Evolutionary conservation across 1,139 yeast genomes (phyloP).

Genomic region (Suhomyces chickasaworum): DNA sequence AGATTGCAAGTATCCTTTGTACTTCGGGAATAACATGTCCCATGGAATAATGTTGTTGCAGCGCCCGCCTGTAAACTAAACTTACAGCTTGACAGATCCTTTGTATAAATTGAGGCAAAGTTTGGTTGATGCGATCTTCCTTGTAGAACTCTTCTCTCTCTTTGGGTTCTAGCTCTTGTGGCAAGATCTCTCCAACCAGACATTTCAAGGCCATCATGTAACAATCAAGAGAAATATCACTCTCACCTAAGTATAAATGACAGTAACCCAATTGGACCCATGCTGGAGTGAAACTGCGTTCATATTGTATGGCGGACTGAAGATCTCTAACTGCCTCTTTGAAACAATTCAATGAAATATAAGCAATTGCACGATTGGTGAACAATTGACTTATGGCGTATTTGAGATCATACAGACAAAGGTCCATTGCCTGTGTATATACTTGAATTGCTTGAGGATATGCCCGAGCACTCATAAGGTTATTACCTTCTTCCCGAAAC

Average conservation of each 20-base stretch:
- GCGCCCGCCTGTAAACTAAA: conserved; percentile 44
- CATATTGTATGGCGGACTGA: conserved; percentile 34
- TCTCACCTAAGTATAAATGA: conserved; percentile 45
- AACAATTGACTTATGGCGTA: conserved; percentile 36
- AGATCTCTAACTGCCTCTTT: conserved; percentile 45
- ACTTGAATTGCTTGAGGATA: conserved; percentile 46
- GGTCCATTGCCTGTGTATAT: conserved; percentile 42
- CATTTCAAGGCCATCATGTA: conserved; percentile 37
- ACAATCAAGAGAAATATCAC: conserved; percentile 36
- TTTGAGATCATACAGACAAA: conserved; percentile 20
- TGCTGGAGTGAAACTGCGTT: conserved; percentile 43
- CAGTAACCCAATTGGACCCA: conserved; percentile 52
- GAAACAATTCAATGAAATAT: conserved; percentile 46
- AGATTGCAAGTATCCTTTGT: conserved; percentile 29
- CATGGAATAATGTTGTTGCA: conserved; percentile 37
- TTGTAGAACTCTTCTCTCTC: conserved; percentile 27
- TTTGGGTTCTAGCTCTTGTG: conserved; percentile 21
- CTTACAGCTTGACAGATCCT: conserved; percentile 38
- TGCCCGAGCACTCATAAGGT: conserved; percentile 39
- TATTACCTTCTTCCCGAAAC: conserved; percentile 47
- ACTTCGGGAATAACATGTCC: conserved; percentile 29
- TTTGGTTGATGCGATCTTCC: conserved; percentile 24
- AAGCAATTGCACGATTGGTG: conserved; percentile 47
- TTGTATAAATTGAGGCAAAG: conserved; percentile 46
- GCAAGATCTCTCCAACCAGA: conserved; percentile 36